These are phyloP conservation scores for Ogataea methanolica DNA, from an alignment of 805 yeast genomes.

Conservation along the genomic window DNA sequence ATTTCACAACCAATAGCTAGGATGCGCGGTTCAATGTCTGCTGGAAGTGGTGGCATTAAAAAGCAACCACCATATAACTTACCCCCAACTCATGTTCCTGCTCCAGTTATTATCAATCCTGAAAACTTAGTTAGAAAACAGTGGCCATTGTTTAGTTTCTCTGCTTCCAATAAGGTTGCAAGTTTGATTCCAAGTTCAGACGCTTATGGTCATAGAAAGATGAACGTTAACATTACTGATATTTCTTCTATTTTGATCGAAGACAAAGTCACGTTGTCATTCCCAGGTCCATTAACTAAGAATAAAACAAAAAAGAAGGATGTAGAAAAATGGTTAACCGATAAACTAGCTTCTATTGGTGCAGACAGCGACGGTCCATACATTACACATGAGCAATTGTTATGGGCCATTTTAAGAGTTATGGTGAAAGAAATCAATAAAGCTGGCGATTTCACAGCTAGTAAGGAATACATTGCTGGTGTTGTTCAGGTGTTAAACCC, in stretches of 20 bases:
- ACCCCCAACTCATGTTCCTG: slow-evolving; percentile 22
- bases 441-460: slow-evolving; percentile 23
- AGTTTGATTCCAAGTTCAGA: slow-evolving; percentile 40
- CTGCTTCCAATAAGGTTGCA: slow-evolving; percentile 40
- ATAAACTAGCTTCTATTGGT: slow-evolving; percentile 23
- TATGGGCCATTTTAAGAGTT: slow-evolving; percentile 25
- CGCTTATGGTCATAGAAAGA: slow-evolving; percentile 30
- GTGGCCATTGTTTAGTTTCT: slow-evolving; percentile 75
- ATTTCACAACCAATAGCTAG: slow-evolving; percentile 13
- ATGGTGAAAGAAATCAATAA: slow-evolving; percentile 21
- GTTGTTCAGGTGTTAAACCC: slow-evolving; percentile 41
- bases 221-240: slow-evolving; percentile 34
- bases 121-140: slow-evolving; percentile 54
- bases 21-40: background rate
- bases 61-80: background rate
- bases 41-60: slow-evolving; percentile 1
- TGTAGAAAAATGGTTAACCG: slow-evolving; percentile 62
- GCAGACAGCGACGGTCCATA: slow-evolving; percentile 13
- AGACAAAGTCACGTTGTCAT: slow-evolving; percentile 45
- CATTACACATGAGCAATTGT: slow-evolving; percentile 16
- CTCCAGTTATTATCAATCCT: slow-evolving; percentile 43
- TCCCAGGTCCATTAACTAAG: slow-evolving; percentile 66
- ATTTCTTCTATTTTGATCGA: slow-evolving; percentile 33
- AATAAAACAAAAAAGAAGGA: slow-evolving; percentile 60
- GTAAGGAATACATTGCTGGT: slow-evolving; percentile 26